Evolutionary conservation across 2,329 filamentous ascomycete species (phyloP), one percentile per base, ranked within the genome.

Genomic region (Fusarium marasasianum): DNA sequence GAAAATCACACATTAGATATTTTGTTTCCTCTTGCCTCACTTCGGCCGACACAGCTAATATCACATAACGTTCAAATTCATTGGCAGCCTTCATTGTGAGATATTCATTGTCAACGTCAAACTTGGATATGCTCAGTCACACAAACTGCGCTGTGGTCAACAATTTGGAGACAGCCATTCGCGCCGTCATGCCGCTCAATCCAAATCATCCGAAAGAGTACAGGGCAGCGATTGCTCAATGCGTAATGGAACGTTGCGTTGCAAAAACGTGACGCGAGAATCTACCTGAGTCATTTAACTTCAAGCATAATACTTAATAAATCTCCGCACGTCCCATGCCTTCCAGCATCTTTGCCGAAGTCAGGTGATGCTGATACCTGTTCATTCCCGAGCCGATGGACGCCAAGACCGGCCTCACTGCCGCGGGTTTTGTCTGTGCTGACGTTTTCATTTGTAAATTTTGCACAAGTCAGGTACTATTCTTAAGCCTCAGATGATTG

Each of bases 61-160:
- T 29, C 26, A 29, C 26, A 7, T 29, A 29, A 6, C 7, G 6
- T 29, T 29, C 10, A 22, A 1, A 12, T 22, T 3, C 13, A 6
- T 22, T 5, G 4, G 4, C 3, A 13, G 6, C 17, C 3, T 4
- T 40, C 6, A 40, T 12, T 22, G 11, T 12, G 4, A 7, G 6
- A 0, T 10, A 3, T 18, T 12, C 6, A 48, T 6, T 4, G 3
- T 3, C 20, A 6, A 29, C 11, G 6, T 5, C 20, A 12, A 35
- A 31, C 5, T 10, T 10, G 18, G 6, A 12, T 0, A 59, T 17
- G 11, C 33, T 15, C 4, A 7, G 31, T 31, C 20, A 17, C 26
- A 22, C 9, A 47, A 17, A 22, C 5, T 47, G 7, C 31, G 29
- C 14, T 9, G 35, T 38, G 12, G 13, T n/a, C 5, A 44, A 18